Conservation (phyloP, 2,329 filamentous ascomycete genomes). For the Venturia aucupariae region DNA sequence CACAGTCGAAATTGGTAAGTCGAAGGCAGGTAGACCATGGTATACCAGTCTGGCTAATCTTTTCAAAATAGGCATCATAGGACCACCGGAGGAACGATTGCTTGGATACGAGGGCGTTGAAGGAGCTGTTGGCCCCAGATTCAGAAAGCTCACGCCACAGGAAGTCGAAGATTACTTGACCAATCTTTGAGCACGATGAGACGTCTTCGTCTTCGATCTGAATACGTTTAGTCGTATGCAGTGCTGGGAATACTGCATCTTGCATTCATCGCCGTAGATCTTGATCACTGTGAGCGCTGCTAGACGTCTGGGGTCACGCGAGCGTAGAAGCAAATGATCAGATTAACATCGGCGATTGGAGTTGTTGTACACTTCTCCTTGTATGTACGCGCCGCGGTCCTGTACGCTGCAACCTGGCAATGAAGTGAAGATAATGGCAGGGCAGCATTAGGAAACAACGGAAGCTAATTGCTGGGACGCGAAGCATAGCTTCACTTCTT, state of each 20-base stretch:
- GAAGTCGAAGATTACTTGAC: slow-evolving; percentile 99
- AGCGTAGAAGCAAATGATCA: slow-evolving; percentile 15
- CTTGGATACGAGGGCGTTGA: slow-evolving; percentile 86
- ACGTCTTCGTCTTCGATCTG: neutral
- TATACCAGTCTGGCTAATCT: slow-evolving; percentile 11
- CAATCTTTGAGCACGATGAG: slow-evolving; percentile 62
- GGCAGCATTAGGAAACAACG: too few species aligned
- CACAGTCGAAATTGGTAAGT: slow-evolving; percentile 89
- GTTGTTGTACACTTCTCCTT: neutral
- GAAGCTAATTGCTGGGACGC: too few species aligned
- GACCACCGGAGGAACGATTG: slow-evolving; percentile 84
- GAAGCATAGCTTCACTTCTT: too few species aligned
- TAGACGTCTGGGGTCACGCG: neutral
- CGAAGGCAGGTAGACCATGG: slow-evolving; percentile 12
- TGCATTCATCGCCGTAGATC: neutral
- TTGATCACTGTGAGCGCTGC: neutral
- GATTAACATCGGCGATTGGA: slow-evolving; percentile 16
- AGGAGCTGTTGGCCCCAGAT: slow-evolving; percentile 73
- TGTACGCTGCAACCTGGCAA: too few species aligned
- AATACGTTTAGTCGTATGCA: neutral
- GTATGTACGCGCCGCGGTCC: neutral
- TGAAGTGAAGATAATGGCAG: too few species aligned
- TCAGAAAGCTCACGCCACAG: slow-evolving; percentile 90
- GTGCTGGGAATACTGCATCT: neutral
- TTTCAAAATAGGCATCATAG: slow-evolving; percentile 70